Conservation (phyloP, 306 rosid genomes). For the Acacia crassicarpa region DNA sequence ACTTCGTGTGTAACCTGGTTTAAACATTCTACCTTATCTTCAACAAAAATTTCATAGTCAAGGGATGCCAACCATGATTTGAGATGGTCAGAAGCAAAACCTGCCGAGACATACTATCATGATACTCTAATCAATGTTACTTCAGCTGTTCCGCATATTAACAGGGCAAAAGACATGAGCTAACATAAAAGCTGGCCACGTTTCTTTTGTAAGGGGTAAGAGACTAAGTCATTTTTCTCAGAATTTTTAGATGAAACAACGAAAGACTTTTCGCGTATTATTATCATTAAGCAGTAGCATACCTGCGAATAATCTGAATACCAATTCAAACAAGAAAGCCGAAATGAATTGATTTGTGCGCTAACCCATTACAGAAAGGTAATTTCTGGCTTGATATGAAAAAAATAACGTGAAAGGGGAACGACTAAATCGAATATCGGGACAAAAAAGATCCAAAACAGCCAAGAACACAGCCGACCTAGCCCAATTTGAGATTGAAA, state of each 20-base stretch:
- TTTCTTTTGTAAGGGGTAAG: background rate
- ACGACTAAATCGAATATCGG: background rate
- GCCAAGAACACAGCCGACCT: background rate
- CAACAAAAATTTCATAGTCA: background rate
- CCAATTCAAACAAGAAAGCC: constrained; percentile 8
- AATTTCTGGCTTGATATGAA: background rate
- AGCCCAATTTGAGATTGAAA: constrained; percentile 18
- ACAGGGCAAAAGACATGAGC: background rate
- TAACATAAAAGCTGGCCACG: background rate
- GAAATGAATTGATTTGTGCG: constrained; percentile 5
- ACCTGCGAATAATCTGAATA: constrained; percentile 3
- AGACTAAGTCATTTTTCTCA: background rate
- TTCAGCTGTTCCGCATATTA: background rate
- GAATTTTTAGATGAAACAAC: background rate
- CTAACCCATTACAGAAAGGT: background rate
- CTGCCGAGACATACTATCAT: background rate
- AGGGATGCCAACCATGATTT: background rate
- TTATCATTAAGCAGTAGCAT: background rate
- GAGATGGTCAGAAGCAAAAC: background rate
- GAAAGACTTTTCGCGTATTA: background rate
- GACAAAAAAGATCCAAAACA: constrained; percentile 4
- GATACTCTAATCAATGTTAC: constrained; percentile 3
- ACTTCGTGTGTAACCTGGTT: background rate
- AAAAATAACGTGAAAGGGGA: background rate
- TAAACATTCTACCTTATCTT: background rate